Evolutionary conservation across 2,329 filamentous ascomycete genomes (phyloP).

Genomic region (Penicillium fuscoglaucum): DNA sequence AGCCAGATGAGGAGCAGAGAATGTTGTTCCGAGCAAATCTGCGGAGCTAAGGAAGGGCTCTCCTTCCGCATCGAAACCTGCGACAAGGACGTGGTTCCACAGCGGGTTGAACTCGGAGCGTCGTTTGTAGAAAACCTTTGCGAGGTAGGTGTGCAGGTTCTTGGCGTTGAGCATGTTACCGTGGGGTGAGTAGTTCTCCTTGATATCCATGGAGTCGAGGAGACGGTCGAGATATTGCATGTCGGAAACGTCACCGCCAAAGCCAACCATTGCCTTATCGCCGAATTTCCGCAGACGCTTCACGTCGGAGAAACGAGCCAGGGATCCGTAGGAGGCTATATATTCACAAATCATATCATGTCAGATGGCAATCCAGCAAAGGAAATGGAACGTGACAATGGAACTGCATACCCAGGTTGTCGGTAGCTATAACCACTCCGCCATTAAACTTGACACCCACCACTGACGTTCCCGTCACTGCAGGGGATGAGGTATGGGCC

Average conservation of each 20-base stretch:
- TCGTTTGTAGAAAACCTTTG: constrained; percentile 93
- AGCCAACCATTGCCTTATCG: constrained; percentile 79
- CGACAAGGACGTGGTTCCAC: constrained; percentile 94
- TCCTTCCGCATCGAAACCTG: constrained; percentile 75
- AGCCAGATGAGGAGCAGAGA: constrained; percentile 80
- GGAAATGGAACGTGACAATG: neutral
- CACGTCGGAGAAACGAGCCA: constrained; percentile 93
- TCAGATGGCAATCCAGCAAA: neutral
- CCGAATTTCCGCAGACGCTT: constrained; percentile 92
- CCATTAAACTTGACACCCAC: constrained; percentile 93
- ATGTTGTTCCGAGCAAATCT: constrained; percentile 91
- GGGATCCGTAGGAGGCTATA: constrained; percentile 91
- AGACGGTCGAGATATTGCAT: constrained; percentile 98
- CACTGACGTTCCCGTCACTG: constrained; percentile 96
- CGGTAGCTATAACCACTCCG: constrained; percentile 92
- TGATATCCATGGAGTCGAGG: constrained; percentile 79
- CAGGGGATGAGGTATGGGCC: constrained; percentile 85
- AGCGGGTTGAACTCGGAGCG: constrained; percentile 94
- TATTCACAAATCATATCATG: constrained; percentile 9
- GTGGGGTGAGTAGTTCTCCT: constrained; percentile 74
- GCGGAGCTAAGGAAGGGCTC: constrained; percentile 88
- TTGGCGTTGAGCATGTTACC: constrained; percentile 71
- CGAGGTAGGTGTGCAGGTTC: constrained; percentile 94
- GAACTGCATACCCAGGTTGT: constrained; percentile 75
- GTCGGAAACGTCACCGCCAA: constrained; percentile 95